These are phyloP conservation scores for Pichia sp. DNA, from an alignment of 1,139 yeast genomes.

Conservation along the genomic window DNA sequence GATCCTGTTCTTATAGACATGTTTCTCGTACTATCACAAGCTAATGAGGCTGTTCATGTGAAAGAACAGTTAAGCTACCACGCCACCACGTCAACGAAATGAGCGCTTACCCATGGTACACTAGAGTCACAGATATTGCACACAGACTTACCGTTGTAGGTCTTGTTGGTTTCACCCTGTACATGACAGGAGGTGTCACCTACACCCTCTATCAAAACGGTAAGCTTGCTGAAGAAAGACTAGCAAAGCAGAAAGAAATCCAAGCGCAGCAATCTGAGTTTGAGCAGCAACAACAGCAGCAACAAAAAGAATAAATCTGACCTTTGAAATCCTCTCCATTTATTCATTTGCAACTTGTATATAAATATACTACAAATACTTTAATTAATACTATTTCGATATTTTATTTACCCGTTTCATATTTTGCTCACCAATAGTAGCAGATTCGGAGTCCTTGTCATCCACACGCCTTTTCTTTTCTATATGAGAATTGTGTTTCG, in stretches of 20 bases:
- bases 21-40: no score
- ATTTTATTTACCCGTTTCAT: no score
- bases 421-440: no score
- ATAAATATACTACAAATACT: no score
- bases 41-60: no score
- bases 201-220: conserved; percentile 59
- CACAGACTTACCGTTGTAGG: conserved; percentile 80
- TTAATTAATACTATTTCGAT: no score
- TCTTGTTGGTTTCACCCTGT: conserved; percentile 62
- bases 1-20: no score
- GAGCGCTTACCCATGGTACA: conserved; percentile 55
- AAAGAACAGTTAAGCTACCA: neutral
- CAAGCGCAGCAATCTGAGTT: conserved; percentile 21
- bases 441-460: no score
- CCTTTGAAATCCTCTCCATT: no score
- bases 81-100: conserved; percentile 3
- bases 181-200: conserved; percentile 52
- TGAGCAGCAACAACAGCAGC: conserved; percentile 14
- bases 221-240: conserved; percentile 37
- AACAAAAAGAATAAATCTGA: neutral
- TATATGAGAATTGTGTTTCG: no score
- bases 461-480: no score
- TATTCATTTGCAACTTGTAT: no score
- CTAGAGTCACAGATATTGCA: conserved; percentile 67
- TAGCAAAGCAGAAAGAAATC: conserved; percentile 29